Evolutionary conservation across 2,329 filamentous ascomycete genomes (phyloP), one percentile per base, ranked within the genome.

Genomic region (Fusarium sp.): DNA sequence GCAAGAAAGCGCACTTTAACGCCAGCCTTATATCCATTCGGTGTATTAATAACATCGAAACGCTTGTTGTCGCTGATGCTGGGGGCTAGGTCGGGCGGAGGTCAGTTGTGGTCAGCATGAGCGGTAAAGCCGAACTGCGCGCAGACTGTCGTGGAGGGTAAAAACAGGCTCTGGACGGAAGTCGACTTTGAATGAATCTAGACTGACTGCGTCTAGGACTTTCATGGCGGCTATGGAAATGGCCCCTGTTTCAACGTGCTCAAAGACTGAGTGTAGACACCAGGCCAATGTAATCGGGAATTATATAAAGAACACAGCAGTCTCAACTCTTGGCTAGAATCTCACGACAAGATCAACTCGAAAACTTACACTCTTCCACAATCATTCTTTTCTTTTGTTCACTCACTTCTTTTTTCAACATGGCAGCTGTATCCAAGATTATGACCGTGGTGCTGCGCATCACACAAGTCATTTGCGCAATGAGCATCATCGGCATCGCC

Each of bases 121-220:
- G 18, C 18, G 18, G 34, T 10, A 38, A 38, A 38, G 34, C 18
- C n/a, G 34, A 38, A 38, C 34, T 38, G 6, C 18, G 18, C 34
- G 12, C 1, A 38, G 18, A n/a, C 3, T 38, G 6, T n/a, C 18
- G 12, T 38, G 18, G 34, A n/a, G 34, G 34, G 34, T 2, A 38
- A 12, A 38, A 38, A 18, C 6, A 38, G 34, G 34, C 34, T 38
- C 34, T 38, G 34, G 18, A 7, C 6, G n/a, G 4, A n/a, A 38
- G 5, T n/a, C 10, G 7, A 6, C 3, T 11, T 4, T n/a, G 1
- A 2, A 12, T 10, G 18, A 38, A n/a, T 38, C 10, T 12, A 38
- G 18, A n/a, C 34, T 38, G 18, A 3, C 18, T 4, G 34, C 10
- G 1, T 38, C 18, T 7, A 38, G 10, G 34, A n/a, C 34, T 38